Base-by-base conservation (phyloP, 768 basidiomycete genomes). In the Russula virescens region DNA sequence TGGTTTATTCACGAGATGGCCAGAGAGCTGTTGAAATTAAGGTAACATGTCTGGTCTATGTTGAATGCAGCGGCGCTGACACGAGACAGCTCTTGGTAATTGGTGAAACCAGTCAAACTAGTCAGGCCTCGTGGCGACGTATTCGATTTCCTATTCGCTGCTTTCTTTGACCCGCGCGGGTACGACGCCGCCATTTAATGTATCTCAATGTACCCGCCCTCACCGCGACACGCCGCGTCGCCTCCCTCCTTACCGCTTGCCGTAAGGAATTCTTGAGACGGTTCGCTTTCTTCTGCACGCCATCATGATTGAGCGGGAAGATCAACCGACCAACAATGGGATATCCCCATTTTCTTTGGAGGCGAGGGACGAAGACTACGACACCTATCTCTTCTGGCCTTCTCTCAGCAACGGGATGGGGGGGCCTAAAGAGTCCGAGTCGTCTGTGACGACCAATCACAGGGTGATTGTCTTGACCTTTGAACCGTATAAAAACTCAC, bases 361-460 rank as follows among this genome's bases (percentile, higher is more conserved):
- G 21, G 52, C 43, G 16, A 55, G 23, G 14, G 64, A 65, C 28
- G 64, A 65, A 50, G 64, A 65, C 61, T 65, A 65, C 46, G 64
- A 65, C 38, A 56, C 51, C 38, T 65, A 62, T 26, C 61, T 65
- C 43, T 65, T 62, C 45, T 65, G 64, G 64, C 64, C 64, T 18
- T 65, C 64, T 3, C 55, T 62, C 35, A 62, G 62, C 31, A 48
- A 35, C 51, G 38, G 45, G 43, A 35, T 16, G 46, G 42, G 26
- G 25, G 35, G 18, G 14, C 48, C 34, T 31, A 46, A 55, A 49
- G 42, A 19, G 42, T 47, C 38, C 42, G 42, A 19, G 42, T 47
- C 38, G 10, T 38, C 45, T 19, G 47, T 46, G 48, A 52, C 34
- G 26, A 49, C 59, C 40, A 40, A 51, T 23, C 54, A 45, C 31